These are phyloP conservation scores for Wickerhamiella azymoides DNA, from an alignment of 805 yeast species.

Conservation along the genomic window DNA sequence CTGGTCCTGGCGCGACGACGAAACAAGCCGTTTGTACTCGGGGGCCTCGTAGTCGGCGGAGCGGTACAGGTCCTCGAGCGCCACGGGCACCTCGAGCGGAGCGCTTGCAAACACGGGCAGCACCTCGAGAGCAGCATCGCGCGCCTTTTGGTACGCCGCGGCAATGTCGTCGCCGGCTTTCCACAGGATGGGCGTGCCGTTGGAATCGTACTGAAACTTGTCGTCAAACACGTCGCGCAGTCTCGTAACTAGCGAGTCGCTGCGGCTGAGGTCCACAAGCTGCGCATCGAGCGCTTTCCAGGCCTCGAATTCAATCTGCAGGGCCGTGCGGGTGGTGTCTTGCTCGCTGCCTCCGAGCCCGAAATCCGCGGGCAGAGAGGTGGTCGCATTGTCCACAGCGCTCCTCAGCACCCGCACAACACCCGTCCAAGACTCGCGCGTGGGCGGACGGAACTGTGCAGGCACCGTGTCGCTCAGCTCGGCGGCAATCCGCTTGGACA, in stretches of 20 bases:
- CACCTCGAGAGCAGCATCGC: conserved; percentile 38
- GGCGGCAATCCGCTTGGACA: conserved; percentile 14
- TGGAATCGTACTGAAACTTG: conserved; percentile 64
- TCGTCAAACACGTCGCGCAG: conserved; percentile 74
- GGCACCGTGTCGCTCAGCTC: conserved; percentile 31
- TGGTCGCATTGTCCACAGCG: conserved; percentile 23
- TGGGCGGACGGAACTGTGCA: conserved; percentile 37
- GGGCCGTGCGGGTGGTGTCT: conserved; percentile 30
- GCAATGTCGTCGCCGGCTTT: conserved; percentile 62
- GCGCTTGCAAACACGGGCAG: conserved; percentile 52
- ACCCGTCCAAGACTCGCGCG: conserved; percentile 46
- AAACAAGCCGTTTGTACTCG: conserved; percentile 35
- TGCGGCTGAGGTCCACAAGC: conserved; percentile 47
- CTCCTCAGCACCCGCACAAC: conserved; percentile 33
- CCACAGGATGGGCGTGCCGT: conserved; percentile 75
- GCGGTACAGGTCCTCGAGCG: conserved; percentile 24
- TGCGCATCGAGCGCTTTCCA: conserved; percentile 54
- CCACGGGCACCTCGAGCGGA: conserved; percentile 23
- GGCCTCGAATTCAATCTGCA: conserved; percentile 36
- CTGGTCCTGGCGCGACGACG: conserved; percentile 41
- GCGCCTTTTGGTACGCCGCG: conserved; percentile 44
- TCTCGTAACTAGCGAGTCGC: conserved; percentile 49
- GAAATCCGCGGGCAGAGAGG: conserved; percentile 35
- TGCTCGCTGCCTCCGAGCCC: conserved; percentile 43
- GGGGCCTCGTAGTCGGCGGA: conserved; percentile 42